Conservation (phyloP, 78 protist genomes). For the Dictyostelium intermedium region DNA sequence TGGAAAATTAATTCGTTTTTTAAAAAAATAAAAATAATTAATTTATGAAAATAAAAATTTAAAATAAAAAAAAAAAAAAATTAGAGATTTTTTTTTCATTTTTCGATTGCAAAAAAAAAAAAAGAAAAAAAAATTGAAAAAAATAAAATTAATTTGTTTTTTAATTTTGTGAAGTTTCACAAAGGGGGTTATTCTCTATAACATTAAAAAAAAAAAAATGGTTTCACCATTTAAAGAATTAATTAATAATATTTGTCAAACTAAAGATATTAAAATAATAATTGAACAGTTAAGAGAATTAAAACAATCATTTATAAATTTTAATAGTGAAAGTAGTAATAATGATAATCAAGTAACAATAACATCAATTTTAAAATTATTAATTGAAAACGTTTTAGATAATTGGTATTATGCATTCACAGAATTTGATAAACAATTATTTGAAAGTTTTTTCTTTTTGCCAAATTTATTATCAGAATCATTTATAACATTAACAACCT, state of each 20-base stretch:
- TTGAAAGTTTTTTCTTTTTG: constrained; percentile 11
- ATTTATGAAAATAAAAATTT: too few relatives aligned
- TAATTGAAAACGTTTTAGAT: not conserved
- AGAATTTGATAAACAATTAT: constrained; percentile 11
- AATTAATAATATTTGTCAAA: not conserved
- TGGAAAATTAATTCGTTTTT: not conserved
- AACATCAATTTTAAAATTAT: not conserved
- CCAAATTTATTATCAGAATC: not conserved
- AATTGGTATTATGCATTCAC: constrained; percentile 52
- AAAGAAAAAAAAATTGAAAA: too few relatives aligned
- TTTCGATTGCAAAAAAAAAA: too few relatives aligned
- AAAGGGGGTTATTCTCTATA: too few relatives aligned
- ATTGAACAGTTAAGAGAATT: constrained; percentile 6
- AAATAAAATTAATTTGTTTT: not conserved
- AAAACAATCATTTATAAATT: not conserved
- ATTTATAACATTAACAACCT: not conserved
- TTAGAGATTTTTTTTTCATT: not conserved
- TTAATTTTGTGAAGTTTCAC: not conserved
- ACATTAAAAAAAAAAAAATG: not conserved
- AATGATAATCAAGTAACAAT: not conserved
- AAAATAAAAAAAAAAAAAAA: not conserved
- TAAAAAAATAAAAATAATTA: not conserved
- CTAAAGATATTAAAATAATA: constrained; percentile 1
- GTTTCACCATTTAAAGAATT: not conserved
- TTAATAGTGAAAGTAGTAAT: not conserved